Conservation (phyloP, 176 grass and related monocot genomes). For the Rhynchospora tenuis region DNA sequence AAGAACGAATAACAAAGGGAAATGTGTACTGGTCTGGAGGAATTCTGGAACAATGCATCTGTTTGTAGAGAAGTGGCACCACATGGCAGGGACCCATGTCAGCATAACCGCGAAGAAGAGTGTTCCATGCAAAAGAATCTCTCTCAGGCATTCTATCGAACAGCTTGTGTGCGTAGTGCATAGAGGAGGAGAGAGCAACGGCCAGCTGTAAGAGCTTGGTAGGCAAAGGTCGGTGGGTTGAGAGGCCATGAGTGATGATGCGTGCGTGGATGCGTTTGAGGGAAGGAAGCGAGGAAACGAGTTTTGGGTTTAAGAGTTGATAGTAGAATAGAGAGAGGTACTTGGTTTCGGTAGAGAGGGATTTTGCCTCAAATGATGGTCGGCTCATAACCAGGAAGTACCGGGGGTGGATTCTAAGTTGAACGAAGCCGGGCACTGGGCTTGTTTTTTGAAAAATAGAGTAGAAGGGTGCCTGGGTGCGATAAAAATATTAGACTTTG, state of each 20-base stretch:
- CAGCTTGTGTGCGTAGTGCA: conserved; percentile 56
- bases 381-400: background rate
- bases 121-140: conserved; percentile 78
- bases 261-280: conserved; percentile 56
- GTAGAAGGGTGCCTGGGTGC: too few species aligned
- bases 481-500: too few species aligned
- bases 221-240: conserved; percentile 33
- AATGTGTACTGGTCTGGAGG: conserved; percentile 67
- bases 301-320: background rate
- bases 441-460: too few species aligned
- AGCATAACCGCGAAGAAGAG: conserved; percentile 53
- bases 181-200: conserved; percentile 33
- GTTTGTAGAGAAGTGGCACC: conserved; percentile 47
- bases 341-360: background rate
- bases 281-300: conserved; percentile 26
- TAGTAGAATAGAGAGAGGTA: background rate
- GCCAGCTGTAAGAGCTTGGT: conserved; percentile 44
- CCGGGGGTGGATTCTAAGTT: too few species aligned
- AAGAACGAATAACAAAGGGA: conserved; percentile 65
- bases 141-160: conserved; percentile 47
- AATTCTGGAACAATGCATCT: conserved; percentile 49
- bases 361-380: background rate
- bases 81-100: conserved; percentile 27
- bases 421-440: too few species aligned
- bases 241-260: conserved; percentile 47